These are phyloP conservation scores for Camellia sinensis DNA, from an alignment of 148 eudicot genomes.

Conservation along the genomic window DNA sequence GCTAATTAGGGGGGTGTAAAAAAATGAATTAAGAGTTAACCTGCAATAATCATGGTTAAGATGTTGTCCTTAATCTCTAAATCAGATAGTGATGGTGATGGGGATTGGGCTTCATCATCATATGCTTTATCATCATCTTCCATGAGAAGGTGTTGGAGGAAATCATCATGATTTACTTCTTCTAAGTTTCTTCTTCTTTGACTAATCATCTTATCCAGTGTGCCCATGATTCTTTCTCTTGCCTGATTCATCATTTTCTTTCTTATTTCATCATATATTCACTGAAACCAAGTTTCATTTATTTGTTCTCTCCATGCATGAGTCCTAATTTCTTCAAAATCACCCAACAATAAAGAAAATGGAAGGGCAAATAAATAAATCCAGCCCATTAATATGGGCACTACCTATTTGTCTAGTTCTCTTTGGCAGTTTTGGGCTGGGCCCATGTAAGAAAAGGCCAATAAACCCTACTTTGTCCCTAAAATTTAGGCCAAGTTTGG, in stretches of 20 bases:
- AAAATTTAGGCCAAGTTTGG: too few relatives aligned
- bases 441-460: too few relatives aligned
- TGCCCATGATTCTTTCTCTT: constrained; percentile 41
- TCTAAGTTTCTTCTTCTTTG: constrained; percentile 28
- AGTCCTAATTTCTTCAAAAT: background rate
- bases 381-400: too few relatives aligned
- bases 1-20: background rate
- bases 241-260: constrained; percentile 28
- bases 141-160: constrained; percentile 28
- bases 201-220: constrained; percentile 34
- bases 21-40: constrained; percentile 12
- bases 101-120: constrained; percentile 9
- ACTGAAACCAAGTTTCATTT: background rate
- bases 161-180: constrained; percentile 22
- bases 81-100: constrained; percentile 30
- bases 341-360: background rate
- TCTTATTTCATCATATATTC: background rate
- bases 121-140: constrained; percentile 5
- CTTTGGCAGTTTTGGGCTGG: too few relatives aligned
- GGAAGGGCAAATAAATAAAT: too few relatives aligned
- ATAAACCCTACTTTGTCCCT: too few relatives aligned
- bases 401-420: too few relatives aligned
- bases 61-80: constrained; percentile 50
- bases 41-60: constrained; percentile 60
- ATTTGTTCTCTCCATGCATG: background rate